Evolutionary conservation across 1,284 basidiomycete genomes (phyloP).

Genomic region (Sphaerobolus stellatus): DNA sequence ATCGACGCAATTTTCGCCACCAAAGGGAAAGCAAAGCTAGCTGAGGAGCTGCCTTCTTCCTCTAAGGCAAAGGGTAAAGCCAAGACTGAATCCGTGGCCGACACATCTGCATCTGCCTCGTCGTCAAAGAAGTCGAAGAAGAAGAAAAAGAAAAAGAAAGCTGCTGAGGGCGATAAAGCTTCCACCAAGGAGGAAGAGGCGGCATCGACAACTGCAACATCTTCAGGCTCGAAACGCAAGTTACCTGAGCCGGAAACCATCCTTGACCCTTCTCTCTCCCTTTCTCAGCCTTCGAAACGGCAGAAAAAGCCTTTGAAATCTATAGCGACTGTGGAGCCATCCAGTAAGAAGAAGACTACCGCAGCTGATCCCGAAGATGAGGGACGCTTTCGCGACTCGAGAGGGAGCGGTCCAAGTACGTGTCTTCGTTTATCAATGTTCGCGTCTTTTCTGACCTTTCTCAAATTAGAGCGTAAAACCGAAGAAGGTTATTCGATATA

Average conservation of each 20-base stretch:
- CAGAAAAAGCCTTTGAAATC: neutral
- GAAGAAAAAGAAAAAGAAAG: conserved; percentile 41
- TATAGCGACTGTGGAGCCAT: neutral
- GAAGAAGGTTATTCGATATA: conserved; percentile 84
- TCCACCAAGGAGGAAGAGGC: conserved; percentile 19
- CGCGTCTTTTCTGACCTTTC: neutral
- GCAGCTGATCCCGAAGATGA: conserved; percentile 34
- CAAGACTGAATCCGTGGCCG: conserved; percentile 21
- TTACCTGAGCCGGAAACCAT: neutral
- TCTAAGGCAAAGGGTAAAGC: conserved; percentile 6
- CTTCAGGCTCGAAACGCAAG: neutral
- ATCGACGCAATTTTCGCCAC: conserved; percentile 78
- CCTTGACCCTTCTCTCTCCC: neutral
- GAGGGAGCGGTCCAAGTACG: conserved; percentile 72
- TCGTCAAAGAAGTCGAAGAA: conserved; percentile 34
- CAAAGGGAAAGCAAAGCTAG: conserved; percentile 37
- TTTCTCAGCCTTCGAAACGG: neutral
- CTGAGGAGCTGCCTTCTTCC: neutral
- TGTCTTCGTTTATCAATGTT: conserved; percentile 20
- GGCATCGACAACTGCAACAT: neutral
- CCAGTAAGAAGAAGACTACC: neutral
- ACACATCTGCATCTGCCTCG: conserved; percentile 26
- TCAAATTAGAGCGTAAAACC: conserved; percentile 66
- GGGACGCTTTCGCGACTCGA: conserved; percentile 70
- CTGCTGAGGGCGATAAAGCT: conserved; percentile 25